A percentile compares a stretch with the other conserved stretches of the same genome.
phyloP scores from a whole-genome alignment of 106 monocot species.

The Cymbidium sinense region DNA sequence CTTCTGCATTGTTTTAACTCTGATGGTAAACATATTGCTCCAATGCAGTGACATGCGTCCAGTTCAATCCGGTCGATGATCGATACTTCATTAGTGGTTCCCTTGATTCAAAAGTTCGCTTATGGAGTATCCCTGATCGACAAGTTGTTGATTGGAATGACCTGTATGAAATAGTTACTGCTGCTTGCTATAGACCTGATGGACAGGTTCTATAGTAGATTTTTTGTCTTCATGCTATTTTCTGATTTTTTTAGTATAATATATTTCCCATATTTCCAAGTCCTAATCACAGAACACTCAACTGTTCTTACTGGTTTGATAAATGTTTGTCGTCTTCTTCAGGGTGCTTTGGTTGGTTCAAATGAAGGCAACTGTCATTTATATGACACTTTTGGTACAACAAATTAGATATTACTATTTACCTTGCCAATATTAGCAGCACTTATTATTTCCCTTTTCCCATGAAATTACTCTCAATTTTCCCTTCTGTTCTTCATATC shows the following conservation, averaged over 20 bases:
- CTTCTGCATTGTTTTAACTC: neutral
- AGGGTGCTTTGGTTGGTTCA: constrained; percentile 73
- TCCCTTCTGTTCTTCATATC: neutral
- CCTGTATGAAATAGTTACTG: constrained; percentile 95
- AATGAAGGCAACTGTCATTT: constrained; percentile 60
- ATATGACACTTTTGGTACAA: constrained; percentile 58
- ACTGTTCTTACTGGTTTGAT: constrained; percentile 3
- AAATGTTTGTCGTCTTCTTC: constrained; percentile 15
- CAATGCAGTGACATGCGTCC: constrained; percentile 92
- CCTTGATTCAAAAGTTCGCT: constrained; percentile 82
- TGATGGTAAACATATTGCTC: constrained; percentile 3
- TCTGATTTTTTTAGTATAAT: neutral
- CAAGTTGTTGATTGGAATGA: constrained; percentile 96
- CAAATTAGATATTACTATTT: neutral
- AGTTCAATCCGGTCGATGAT: constrained; percentile 95
- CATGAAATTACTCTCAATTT: neutral
- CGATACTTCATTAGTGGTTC: constrained; percentile 95
- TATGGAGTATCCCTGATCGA: constrained; percentile 86
- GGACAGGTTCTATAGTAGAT: constrained; percentile 62
- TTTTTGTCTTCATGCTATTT: neutral
- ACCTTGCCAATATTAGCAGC: neutral
- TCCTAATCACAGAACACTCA: neutral
- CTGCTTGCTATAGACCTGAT: constrained; percentile 93
- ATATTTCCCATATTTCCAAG: neutral
- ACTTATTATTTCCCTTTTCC: neutral